A percentile compares a stretch with the other conserved stretches of the same genome.
Evolutionary conservation across 2,329 filamentous ascomycete genomes (phyloP).

Genomic region (Cladosporium austrohemisphaericum): DNA sequence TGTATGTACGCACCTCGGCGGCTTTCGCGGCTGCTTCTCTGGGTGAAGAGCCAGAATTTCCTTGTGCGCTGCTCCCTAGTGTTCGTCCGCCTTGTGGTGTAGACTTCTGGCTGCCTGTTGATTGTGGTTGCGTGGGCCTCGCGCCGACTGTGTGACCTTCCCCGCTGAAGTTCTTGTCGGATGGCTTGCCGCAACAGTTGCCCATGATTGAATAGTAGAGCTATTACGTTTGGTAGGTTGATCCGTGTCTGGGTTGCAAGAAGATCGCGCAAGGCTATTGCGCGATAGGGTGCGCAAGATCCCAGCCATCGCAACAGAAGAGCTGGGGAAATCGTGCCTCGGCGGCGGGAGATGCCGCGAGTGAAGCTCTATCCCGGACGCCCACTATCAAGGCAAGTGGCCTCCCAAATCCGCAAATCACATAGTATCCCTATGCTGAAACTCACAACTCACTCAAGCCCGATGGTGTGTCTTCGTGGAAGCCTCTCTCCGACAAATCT

Average conservation of each 20-base stretch:
- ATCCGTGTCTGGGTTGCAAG: not conserved
- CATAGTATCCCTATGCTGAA: too few relatives aligned
- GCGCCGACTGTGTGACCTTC: conserved; percentile 70
- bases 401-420: too few relatives aligned
- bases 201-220: conserved; percentile 58
- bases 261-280: not conserved
- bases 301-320: too few relatives aligned
- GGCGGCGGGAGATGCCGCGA: too few relatives aligned
- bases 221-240: not conserved
- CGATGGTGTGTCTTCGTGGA: too few relatives aligned
- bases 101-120: conserved; percentile 39
- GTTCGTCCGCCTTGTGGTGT: conserved; percentile 49
- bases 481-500: too few relatives aligned
- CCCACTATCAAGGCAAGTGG: too few relatives aligned
- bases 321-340: too few relatives aligned
- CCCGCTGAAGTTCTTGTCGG: conserved; percentile 62
- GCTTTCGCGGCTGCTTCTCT: conserved; percentile 67
- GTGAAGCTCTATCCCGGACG: too few relatives aligned
- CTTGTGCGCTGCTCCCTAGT: conserved; percentile 51
- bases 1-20: conserved; percentile 65
- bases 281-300: not conserved
- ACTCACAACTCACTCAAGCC: too few relatives aligned
- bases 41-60: conserved; percentile 42
- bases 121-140: conserved; percentile 29
- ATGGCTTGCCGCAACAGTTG: conserved; percentile 72